A percentile compares a stretch with the other conserved stretches of the same genome.
These are phyloP conservation scores for Termitomyces sp. DNA, from an alignment of 768 basidiomycete species.

Conservation along the genomic window DNA sequence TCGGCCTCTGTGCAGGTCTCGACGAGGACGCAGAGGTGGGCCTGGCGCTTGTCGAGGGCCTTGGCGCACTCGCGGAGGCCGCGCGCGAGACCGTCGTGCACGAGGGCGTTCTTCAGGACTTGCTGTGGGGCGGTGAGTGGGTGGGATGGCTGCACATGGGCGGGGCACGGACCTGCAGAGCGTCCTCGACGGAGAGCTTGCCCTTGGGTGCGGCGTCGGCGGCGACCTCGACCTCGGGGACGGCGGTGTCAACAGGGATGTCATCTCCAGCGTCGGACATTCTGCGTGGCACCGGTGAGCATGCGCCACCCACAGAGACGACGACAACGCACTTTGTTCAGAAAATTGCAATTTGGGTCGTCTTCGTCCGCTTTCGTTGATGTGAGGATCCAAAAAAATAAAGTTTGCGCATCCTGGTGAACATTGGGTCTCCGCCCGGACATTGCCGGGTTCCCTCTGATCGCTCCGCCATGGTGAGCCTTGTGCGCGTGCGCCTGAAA, in stretches of 20 bases:
- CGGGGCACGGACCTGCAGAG: slow-evolving; percentile 61
- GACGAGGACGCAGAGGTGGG: slow-evolving; percentile 96
- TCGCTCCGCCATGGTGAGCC: background rate
- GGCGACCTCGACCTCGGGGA: slow-evolving; percentile 75
- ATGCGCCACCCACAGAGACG: background rate
- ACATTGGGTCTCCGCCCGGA: slow-evolving; percentile 42
- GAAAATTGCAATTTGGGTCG: slow-evolving; percentile 25
- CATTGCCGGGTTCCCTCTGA: slow-evolving; percentile 24
- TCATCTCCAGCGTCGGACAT: slow-evolving; percentile 99
- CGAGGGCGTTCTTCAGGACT: slow-evolving; percentile 98
- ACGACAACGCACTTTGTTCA: slow-evolving; percentile 27
- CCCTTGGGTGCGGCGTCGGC: slow-evolving; percentile 90
- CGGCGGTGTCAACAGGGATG: slow-evolving; percentile 69
- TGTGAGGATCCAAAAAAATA: slow-evolving; percentile 56
- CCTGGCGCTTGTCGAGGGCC: slow-evolving; percentile 97
- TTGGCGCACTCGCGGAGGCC: slow-evolving; percentile 98
- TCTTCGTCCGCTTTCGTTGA: slow-evolving; percentile 97
- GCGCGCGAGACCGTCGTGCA: slow-evolving; percentile 97
- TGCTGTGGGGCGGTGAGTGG: slow-evolving; percentile 43
- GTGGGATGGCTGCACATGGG: no score
- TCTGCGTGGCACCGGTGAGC: slow-evolving; percentile 26
- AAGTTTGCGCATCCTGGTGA: slow-evolving; percentile 34
- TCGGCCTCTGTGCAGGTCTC: slow-evolving; percentile 99
- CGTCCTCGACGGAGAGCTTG: slow-evolving; percentile 93
- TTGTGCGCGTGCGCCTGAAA: no score